phyloP scores from a whole-genome alignment of 1,284 basidiomycete genomes.

The Ceratobasidium sp. region DNA sequence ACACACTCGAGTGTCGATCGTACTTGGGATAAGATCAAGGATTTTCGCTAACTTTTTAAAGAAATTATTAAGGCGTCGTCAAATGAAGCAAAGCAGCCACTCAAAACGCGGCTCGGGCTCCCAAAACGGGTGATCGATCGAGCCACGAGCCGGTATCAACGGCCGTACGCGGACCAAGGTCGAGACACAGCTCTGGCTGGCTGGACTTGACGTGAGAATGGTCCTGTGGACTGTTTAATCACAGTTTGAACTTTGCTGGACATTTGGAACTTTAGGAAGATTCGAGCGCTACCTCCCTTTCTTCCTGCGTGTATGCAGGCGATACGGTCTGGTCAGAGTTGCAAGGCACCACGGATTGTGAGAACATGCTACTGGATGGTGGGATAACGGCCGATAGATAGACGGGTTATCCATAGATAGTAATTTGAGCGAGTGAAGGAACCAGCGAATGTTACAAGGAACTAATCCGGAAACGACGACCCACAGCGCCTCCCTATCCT shows the following conservation, averaged over 20 bases:
- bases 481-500: not conserved
- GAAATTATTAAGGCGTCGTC: not conserved
- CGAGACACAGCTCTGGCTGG: not conserved
- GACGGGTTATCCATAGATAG: constrained; percentile 4
- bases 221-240: not conserved
- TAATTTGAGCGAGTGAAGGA: not conserved
- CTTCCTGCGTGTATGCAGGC: constrained; percentile 1
- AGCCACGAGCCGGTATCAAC: constrained; percentile 11
- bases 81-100: constrained; percentile 8
- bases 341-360: not conserved
- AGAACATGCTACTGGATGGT: not conserved
- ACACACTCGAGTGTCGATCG: constrained; percentile 1
- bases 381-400: not conserved
- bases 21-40: not conserved
- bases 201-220: not conserved
- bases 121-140: constrained; percentile 9
- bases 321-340: not conserved
- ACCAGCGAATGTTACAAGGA: not conserved
- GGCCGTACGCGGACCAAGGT: not conserved
- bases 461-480: not conserved
- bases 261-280: not conserved
- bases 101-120: not conserved
- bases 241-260: not conserved
- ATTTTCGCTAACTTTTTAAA: constrained; percentile 1
- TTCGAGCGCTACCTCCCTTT: not conserved